Percentiles rank a stretch among this genome's conserved stretches.
Conservation (phyloP, 176 grass and related monocot species). For the Juncus effusus region DNA sequence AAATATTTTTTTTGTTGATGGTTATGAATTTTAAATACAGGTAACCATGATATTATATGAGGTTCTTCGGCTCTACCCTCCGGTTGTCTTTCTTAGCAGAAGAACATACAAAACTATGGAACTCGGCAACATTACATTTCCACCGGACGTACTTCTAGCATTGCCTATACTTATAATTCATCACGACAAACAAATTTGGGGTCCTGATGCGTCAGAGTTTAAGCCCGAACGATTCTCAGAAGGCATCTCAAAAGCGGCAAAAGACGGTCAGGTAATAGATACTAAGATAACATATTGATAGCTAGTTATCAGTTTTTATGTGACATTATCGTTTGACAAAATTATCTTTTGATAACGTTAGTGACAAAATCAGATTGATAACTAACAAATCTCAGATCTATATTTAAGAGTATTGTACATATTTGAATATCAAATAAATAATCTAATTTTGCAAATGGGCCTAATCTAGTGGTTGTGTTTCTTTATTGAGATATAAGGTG, state of each 20-base stretch:
- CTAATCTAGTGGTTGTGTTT: no score
- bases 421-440: no score
- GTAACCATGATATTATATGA: constrained; percentile 72
- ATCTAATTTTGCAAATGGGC: no score
- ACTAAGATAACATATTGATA: no score
- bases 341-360: no score
- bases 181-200: constrained; percentile 41
- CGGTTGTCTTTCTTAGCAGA: constrained; percentile 15
- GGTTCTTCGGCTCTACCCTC: constrained; percentile 63
- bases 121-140: constrained; percentile 49
- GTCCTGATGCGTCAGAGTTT: constrained; percentile 36
- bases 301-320: no score
- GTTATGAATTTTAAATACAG: constrained; percentile 14
- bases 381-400: no score
- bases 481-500: no score
- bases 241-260: constrained; percentile 26
- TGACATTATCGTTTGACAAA: no score
- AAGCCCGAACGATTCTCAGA: constrained; percentile 40
- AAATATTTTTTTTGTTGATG: no score
- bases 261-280: constrained; percentile 7
- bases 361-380: no score
- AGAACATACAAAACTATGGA: constrained; percentile 45
- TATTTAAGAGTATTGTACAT: no score
- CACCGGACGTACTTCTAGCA: constrained; percentile 35
- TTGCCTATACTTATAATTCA: constrained; percentile 30